These are phyloP conservation scores for Candida labiduridarum DNA, from an alignment of 1,139 yeast species.

Conservation along the genomic window DNA sequence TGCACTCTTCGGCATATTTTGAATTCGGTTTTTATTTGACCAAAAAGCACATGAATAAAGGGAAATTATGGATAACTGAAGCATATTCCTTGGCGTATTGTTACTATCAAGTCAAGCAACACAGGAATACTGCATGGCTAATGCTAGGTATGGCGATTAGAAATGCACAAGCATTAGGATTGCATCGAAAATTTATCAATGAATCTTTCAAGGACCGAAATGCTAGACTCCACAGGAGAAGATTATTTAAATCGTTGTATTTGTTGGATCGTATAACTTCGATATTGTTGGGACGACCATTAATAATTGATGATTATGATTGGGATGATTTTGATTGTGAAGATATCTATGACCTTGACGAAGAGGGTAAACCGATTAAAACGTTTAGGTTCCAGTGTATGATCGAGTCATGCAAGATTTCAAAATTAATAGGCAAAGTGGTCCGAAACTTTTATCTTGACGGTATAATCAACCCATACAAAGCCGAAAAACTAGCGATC, in stretches of 20 bases:
- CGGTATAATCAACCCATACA: conserved; percentile 32
- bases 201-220: conserved; percentile 15
- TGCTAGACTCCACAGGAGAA: conserved; percentile 26
- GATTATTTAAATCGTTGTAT: conserved; percentile 41
- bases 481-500: conserved; percentile 38
- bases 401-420: conserved; percentile 14
- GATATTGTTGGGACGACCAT: conserved; percentile 42
- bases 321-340: conserved; percentile 37
- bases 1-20: conserved; percentile 15
- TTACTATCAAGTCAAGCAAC: conserved; percentile 38
- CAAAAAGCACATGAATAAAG: conserved; percentile 14
- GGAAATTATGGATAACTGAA: conserved; percentile 42
- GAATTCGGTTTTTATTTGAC: conserved; percentile 16
- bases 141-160: conserved; percentile 18
- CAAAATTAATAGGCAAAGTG: conserved; percentile 31
- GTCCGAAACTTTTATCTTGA: conserved; percentile 25
- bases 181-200: conserved; percentile 17
- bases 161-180: conserved; percentile 19
- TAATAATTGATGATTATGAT: conserved; percentile 39
- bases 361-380: conserved; percentile 10
- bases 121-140: conserved; percentile 43
- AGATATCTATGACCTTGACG: conserved; percentile 14
- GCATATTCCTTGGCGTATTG: conserved; percentile 38
- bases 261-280: conserved; percentile 43
- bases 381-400: conserved; percentile 11